Conservation (phyloP, 306 rosid species). For the Phaseolus lunatus region DNA sequence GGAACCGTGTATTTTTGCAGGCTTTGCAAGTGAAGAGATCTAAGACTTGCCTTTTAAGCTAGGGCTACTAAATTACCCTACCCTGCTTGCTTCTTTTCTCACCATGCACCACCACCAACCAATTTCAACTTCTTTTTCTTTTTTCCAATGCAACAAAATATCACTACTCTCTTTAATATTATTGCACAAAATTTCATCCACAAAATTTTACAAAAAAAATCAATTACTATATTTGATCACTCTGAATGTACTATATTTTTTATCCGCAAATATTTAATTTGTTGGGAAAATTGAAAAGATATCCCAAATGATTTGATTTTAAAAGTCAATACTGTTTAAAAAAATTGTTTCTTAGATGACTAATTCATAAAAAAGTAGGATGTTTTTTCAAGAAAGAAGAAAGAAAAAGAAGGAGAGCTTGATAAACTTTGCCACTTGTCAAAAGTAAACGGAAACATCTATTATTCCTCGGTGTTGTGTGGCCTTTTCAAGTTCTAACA, state of each 20-base stretch:
- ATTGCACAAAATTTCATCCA: background rate
- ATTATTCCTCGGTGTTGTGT: conserved; percentile 41
- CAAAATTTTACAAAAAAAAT: background rate
- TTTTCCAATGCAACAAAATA: conserved; percentile 43
- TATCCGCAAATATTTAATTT: too few species aligned
- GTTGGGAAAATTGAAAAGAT: background rate
- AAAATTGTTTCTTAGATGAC: background rate
- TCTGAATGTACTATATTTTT: background rate
- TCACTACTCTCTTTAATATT: background rate
- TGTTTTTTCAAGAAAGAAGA: background rate
- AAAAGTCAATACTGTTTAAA: background rate
- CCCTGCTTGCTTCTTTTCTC: conserved; percentile 9
- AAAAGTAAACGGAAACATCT: conserved; percentile 46
- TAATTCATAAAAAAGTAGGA: background rate
- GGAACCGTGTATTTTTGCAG: conserved; percentile 56
- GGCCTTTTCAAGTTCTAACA: conserved; percentile 46
- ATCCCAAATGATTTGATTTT: background rate
- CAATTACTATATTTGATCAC: background rate
- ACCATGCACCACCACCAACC: conserved; percentile 36
- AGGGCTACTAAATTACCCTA: conserved; percentile 32
- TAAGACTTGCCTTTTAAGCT: conserved; percentile 55
- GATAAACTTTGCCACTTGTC: conserved; percentile 43
- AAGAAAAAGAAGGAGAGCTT: conserved; percentile 15
- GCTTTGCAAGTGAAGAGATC: conserved; percentile 53
- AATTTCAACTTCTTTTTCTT: conserved; percentile 8